These are phyloP conservation scores for Sordariomycetes sp. DNA, from an alignment of 2,329 filamentous ascomycete genomes.

Conservation along the genomic window DNA sequence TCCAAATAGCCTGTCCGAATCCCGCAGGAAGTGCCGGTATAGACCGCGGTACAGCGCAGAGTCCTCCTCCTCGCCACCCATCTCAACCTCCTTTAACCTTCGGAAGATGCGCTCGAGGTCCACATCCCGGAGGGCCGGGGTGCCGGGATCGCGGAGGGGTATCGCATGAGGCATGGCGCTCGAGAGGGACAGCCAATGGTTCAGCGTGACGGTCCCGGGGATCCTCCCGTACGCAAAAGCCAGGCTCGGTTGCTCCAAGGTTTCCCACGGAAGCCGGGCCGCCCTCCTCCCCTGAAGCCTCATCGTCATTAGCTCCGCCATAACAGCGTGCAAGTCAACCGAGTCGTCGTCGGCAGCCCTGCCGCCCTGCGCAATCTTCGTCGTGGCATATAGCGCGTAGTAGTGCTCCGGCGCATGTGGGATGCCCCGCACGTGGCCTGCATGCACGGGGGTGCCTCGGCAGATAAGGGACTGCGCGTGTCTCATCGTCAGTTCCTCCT, in stretches of 20 bases:
- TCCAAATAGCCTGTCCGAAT: conserved; percentile 44
- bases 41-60: conserved; percentile 47
- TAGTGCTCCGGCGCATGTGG: conserved; percentile 41
- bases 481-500: conserved; percentile 36
- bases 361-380: conserved; percentile 15
- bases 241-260: conserved; percentile 62
- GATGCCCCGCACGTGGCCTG: conserved; percentile 37
- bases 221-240: conserved; percentile 52
- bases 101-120: conserved; percentile 43
- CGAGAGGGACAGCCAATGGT: conserved; percentile 50
- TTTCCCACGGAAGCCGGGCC: conserved; percentile 48
- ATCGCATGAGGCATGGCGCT: conserved; percentile 42
- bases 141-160: conserved; percentile 42
- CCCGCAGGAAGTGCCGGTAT: conserved; percentile 55
- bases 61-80: conserved; percentile 41
- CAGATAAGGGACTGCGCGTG: conserved; percentile 44
- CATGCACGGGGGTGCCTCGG: conserved; percentile 42
- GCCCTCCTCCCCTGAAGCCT: conserved; percentile 27
- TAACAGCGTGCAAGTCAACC: conserved; percentile 36
- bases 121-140: conserved; percentile 42
- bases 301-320: conserved; percentile 46
- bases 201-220: conserved; percentile 59
- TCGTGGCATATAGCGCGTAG: conserved; percentile 26
- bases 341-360: conserved; percentile 31
- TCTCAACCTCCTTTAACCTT: conserved; percentile 44